Base-by-base conservation (phyloP, 2,329 filamentous ascomycete species). In the Aaosphaeria pasadenensis region DNA sequence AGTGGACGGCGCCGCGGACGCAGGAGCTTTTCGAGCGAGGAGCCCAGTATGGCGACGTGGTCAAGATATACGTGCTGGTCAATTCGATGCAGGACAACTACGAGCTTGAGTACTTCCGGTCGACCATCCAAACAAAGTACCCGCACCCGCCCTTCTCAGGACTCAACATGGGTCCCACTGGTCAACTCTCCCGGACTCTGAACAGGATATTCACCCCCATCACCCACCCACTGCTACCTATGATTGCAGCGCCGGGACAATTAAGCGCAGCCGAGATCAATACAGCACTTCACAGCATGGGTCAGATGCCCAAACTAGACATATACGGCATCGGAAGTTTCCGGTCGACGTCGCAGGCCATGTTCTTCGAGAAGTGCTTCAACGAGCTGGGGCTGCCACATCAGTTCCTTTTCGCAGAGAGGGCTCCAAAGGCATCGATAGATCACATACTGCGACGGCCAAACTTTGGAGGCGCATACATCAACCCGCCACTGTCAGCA, bases 41-140 rank as follows among this genome's bases (percentile, higher is more conserved):
- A 6, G 81, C 82, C 42, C 82, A 83, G 49, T 90, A 91, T 57
- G 87, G 87, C 42, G 89, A 95, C 66, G 89, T 95, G 48, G 85
- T 95, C 63, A 95, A 94, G 74, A 94, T 95, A 88, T 94, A 94
- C 60, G 85, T 87, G 31, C 86, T 91, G 63, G 88, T 90, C 63
- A 86, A 84, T 63, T 86, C 87, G 38, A 85, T 88, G 64, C 89
- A 91, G 63, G 89, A 91, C 59, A 94, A 95, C 69, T 94, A 95
- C 64, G 89, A 95, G 72, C 79, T 95, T 32, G 90, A 95, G 69
- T 91, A 91, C 69, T 95, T 95, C 71, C 85, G 89, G 30, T 90
- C 88, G 7, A 80, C 84, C 55, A 85, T 94, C 64, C 84, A 84
- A 60, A 75, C 80, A 30, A 83, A 86, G 53, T 85, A 87, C 55